These are phyloP conservation scores for Clavariopsis aquatica DNA, from an alignment of 495 filamentous ascomycete species.

Conservation along the genomic window DNA sequence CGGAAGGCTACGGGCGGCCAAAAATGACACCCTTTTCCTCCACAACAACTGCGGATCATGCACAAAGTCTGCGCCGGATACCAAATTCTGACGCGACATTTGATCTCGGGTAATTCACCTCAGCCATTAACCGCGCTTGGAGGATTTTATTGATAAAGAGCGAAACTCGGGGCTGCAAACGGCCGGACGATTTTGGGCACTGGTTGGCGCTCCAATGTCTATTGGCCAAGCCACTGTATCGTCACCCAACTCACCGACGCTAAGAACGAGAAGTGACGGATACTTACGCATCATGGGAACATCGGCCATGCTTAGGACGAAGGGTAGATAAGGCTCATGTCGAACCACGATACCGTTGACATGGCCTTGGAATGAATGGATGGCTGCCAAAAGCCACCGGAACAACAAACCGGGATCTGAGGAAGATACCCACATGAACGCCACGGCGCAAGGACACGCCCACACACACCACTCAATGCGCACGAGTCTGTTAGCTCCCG, in stretches of 20 bases:
- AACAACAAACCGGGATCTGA: not conserved
- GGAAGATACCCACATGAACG: not conserved
- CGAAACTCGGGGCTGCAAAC: slow-evolving; percentile 5
- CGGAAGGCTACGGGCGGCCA: slow-evolving; percentile 9
- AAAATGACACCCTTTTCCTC: not conserved
- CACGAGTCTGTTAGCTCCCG: not conserved
- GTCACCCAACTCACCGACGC: slow-evolving; percentile 22
- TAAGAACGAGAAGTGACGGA: not conserved
- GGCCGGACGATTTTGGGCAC: slow-evolving; percentile 2
- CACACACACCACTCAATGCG: not conserved
- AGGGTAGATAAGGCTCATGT: slow-evolving; percentile 25
- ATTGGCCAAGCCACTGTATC: slow-evolving; percentile 20
- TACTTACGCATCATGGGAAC: slow-evolving; percentile 9
- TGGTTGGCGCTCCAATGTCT: slow-evolving; percentile 13
- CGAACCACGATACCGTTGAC: slow-evolving; percentile 33
- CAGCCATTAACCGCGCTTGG: slow-evolving; percentile 27
- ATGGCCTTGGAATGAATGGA: slow-evolving; percentile 35
- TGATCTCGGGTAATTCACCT: slow-evolving; percentile 25
- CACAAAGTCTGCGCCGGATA: slow-evolving; percentile 4
- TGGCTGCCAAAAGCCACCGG: slow-evolving; percentile 12
- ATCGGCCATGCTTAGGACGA: slow-evolving; percentile 12
- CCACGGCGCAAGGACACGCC: not conserved
- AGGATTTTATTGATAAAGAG: slow-evolving; percentile 13
- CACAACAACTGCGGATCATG: slow-evolving; percentile 6
- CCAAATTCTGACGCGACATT: not conserved